Evolutionary conservation across 164 flowering plant species (phyloP).

Genomic region (Echeveria elegans): DNA sequence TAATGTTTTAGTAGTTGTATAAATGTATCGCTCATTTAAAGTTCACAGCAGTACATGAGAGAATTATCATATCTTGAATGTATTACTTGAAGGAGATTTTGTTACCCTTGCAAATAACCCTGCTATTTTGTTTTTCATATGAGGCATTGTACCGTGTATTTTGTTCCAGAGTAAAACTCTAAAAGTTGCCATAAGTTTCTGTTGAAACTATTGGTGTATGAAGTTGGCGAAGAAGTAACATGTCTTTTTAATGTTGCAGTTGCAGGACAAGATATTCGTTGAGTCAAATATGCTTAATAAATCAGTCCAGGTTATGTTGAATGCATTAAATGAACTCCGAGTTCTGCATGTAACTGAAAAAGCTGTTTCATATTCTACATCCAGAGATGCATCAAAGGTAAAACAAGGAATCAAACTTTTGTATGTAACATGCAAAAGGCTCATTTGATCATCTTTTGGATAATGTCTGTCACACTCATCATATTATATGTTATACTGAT

Average conservation of each 20-base stretch:
- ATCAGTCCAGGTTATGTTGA: slow-evolving; percentile 68
- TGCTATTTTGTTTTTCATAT: neutral
- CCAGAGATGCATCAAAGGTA: slow-evolving; percentile 46
- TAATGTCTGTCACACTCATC: neutral
- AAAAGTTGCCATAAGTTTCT: neutral
- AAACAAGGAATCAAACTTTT: neutral
- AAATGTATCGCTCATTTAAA: neutral
- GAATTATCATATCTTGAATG: neutral
- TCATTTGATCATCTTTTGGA: neutral
- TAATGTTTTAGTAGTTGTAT: neutral
- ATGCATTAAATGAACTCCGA: slow-evolving; percentile 83
- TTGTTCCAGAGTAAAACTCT: neutral
- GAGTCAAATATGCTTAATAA: slow-evolving; percentile 62
- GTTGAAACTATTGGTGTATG: neutral
- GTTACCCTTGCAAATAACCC: neutral
- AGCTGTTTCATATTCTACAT: slow-evolving; percentile 26
- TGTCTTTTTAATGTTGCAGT: slow-evolving; percentile 19
- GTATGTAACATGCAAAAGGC: neutral
- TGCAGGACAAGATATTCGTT: slow-evolving; percentile 40
- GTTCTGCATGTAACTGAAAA: slow-evolving; percentile 51
- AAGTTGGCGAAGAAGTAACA: neutral
- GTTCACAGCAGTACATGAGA: neutral
- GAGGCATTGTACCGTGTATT: neutral
- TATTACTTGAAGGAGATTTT: neutral
- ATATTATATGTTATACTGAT: neutral